Percentiles rank a stretch among this genome's conserved stretches.
These are phyloP conservation scores for Chrysochromulina parva DNA, from an alignment of 78 protist genomes.

Conservation along the genomic window DNA sequence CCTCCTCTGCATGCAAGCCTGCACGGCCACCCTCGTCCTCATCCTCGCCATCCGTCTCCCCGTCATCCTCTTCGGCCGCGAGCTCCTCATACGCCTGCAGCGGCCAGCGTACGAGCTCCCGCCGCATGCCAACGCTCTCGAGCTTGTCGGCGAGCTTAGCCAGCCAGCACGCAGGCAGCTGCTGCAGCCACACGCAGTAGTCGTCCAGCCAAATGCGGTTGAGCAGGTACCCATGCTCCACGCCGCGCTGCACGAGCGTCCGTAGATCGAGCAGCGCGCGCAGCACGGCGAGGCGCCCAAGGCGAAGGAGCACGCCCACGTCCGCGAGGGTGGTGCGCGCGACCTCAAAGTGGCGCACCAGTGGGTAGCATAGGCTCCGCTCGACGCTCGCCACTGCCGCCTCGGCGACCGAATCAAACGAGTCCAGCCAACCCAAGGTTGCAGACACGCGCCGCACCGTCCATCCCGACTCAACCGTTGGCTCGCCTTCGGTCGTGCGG, in stretches of 20 bases:
- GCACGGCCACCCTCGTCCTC: too few species aligned
- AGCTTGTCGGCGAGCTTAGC: background rate
- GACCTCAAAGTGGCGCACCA: slow-evolving; percentile 41
- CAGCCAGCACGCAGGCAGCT: background rate
- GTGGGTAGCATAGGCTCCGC: slow-evolving; percentile 48
- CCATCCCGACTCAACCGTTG: slow-evolving; percentile 50
- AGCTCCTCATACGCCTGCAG: background rate
- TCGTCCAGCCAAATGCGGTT: slow-evolving; percentile 1
- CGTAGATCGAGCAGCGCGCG: background rate
- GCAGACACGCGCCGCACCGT: background rate
- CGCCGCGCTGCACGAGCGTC: background rate
- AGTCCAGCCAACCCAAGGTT: background rate
- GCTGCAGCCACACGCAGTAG: slow-evolving; percentile 46
- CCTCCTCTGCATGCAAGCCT: too few species aligned
- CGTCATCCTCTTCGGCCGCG: background rate
- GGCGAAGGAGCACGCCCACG: background rate
- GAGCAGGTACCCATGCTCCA: background rate
- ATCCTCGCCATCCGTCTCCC: background rate
- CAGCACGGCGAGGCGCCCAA: slow-evolving; percentile 3
- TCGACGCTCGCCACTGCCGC: background rate
- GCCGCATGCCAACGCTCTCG: background rate
- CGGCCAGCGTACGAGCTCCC: background rate
- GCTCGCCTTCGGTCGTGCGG: slow-evolving; percentile 52
- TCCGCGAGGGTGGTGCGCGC: background rate
- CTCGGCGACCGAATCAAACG: background rate